These are phyloP conservation scores for Yarrowia galli DNA, from an alignment of 1,139 yeast species.

Conservation along the genomic window DNA sequence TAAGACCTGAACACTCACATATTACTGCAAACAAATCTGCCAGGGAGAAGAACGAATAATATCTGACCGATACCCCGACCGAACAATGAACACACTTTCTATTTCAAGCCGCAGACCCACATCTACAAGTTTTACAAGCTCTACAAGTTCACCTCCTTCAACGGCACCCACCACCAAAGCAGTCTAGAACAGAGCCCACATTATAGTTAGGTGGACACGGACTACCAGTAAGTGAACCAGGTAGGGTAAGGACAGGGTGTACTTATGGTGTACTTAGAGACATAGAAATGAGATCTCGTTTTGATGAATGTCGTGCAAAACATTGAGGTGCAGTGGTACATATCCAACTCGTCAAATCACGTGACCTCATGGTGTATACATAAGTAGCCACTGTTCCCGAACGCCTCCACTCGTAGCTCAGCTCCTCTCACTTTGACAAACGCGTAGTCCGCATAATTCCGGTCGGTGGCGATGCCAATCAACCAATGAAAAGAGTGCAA, in stretches of 20 bases:
- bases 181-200: conserved; percentile 3
- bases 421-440: neutral
- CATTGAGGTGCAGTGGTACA: no score
- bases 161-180: neutral
- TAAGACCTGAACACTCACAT: neutral
- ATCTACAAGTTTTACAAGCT: neutral
- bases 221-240: no score
- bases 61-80: neutral
- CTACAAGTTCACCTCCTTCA: no score
- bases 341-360: neutral
- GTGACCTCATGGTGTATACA: neutral
- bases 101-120: no score
- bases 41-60: neutral
- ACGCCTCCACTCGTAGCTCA: no score
- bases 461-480: conserved; percentile 35
- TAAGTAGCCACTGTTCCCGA: neutral
- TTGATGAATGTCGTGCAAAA: no score
- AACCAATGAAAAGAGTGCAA: conserved; percentile 16
- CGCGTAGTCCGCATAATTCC: conserved; percentile 33
- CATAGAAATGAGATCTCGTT: no score
- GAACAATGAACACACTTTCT: no score
- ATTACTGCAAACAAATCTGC: neutral
- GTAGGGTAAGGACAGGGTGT: conserved; percentile 4
- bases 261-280: no score
- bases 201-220: conserved; percentile 7